A percentile compares a stretch with the other conserved stretches of the same genome.
Evolutionary conservation across 1,284 basidiomycete genomes (phyloP).

Genomic region (Rugosomyces carneus): DNA sequence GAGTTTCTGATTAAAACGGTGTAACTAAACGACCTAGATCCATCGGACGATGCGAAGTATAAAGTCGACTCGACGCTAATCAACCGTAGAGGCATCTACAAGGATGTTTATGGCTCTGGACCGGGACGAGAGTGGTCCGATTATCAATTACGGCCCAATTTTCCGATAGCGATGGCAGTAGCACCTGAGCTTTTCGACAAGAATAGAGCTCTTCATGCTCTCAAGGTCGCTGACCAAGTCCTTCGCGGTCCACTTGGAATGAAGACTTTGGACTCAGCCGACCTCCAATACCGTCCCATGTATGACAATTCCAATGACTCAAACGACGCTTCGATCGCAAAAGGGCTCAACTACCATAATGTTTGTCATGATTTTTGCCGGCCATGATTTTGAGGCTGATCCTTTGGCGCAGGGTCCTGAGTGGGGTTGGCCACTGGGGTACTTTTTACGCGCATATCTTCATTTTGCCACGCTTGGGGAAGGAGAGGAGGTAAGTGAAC

Average conservation of each 20-base stretch:
- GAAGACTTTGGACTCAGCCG: conserved; percentile 86
- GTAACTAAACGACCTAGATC: conserved; percentile 38
- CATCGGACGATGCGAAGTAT: conserved; percentile 69
- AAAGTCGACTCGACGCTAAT: conserved; percentile 67
- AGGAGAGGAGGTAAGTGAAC: conserved; percentile 58
- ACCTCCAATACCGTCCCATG: conserved; percentile 80
- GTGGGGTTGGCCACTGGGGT: conserved; percentile 93
- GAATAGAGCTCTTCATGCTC: conserved; percentile 70
- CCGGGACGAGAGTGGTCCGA: conserved; percentile 88
- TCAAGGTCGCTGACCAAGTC: conserved; percentile 71
- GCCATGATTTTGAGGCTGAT: background rate
- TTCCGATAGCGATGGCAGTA: conserved; percentile 94
- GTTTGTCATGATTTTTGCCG: conserved; percentile 34
- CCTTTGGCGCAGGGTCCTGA: conserved; percentile 60
- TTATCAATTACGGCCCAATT: conserved; percentile 92
- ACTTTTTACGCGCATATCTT: conserved; percentile 91
- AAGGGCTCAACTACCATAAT: conserved; percentile 87
- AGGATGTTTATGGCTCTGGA: conserved; percentile 93
- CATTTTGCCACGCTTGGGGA: conserved; percentile 69
- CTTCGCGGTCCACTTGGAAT: conserved; percentile 85
- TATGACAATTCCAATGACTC: conserved; percentile 94
- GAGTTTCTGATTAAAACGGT: background rate
- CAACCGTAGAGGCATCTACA: conserved; percentile 95
- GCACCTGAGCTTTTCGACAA: conserved; percentile 93
- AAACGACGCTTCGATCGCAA: conserved; percentile 74